Base-by-base conservation (phyloP, 2,329 filamentous ascomycete genomes). In the Aureobasidium sp. region DNA sequence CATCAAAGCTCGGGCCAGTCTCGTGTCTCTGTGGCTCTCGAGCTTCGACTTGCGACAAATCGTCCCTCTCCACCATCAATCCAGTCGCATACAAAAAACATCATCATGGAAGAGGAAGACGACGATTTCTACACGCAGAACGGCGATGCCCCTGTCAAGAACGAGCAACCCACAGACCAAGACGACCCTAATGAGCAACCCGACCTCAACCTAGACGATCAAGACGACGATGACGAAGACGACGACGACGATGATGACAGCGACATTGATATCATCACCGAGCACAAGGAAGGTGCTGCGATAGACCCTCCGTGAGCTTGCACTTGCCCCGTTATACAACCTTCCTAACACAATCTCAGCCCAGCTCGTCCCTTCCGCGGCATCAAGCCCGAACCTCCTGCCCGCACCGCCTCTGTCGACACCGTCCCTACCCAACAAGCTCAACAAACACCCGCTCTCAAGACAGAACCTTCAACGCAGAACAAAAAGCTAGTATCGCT, bases 241-340 rank as follows among this genome's bases (percentile, higher is more conserved):
- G 72, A 74, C 63, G 78, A 68, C 34, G 66, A 72, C 65, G 76
- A 78, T 61, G 73, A 36, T 42, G 27, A 47, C 12, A 31, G 34
- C 20, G 80, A 82, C 65, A 75, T 82, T 58, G 79, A 82, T 62
- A 80, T 82, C 67, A 81, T 81, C 59, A 77, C 79, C 47, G 80
- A 82, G 66, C 75, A 76, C 36, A 73, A 78, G 62, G 72, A 75
- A 42, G 73, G 71, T 37, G 65, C 69, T 25, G 72, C 71, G 11
- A 66, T 72, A 22, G 76, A 77, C 59, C 70, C 74, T 39, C 63
- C 68, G 74, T 77, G 66, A 45, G 59, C 41, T 29, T 47, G 20
- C 22, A 20, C 15, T 6, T 29, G 25, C 9, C 57, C 27, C 15
- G 6, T 5, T 3, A 20, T 11, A 29, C 39, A 8, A 44, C n/a